These are phyloP conservation scores for Tolypocladium tropicale DNA, from an alignment of 2,329 filamentous ascomycete species.

Conservation along the genomic window DNA sequence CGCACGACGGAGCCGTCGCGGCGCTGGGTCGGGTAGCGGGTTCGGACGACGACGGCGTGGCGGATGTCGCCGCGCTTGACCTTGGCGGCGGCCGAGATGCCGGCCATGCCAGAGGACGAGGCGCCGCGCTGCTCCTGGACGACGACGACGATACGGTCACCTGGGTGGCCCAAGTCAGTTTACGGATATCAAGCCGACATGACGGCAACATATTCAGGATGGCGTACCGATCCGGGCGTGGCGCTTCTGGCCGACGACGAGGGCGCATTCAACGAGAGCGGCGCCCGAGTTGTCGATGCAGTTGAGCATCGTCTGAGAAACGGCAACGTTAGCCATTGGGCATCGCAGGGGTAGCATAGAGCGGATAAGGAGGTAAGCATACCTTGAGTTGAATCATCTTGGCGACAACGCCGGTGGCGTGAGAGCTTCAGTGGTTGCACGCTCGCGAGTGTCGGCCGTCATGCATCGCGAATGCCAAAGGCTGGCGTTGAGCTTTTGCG, in stretches of 20 bases:
- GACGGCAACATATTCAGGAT: background rate
- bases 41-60: slow-evolving; percentile 91
- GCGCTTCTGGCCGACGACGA: slow-evolving; percentile 83
- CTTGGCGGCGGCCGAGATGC: slow-evolving; percentile 69
- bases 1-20: slow-evolving; percentile 81
- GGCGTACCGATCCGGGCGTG: slow-evolving; percentile 75
- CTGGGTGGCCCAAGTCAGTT: slow-evolving; percentile 33
- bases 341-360: background rate
- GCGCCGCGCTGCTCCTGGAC: slow-evolving; percentile 91
- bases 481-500: background rate
- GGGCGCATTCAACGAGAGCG: slow-evolving; percentile 90
- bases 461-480: background rate
- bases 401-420: slow-evolving; percentile 13
- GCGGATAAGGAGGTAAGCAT: background rate
- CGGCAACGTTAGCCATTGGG: slow-evolving; percentile 5
- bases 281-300: slow-evolving; percentile 99
- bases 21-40: slow-evolving; percentile 75
- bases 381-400: slow-evolving; percentile 92
- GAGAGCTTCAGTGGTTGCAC: slow-evolving; percentile 1
- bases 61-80: slow-evolving; percentile 94
- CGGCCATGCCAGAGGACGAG: slow-evolving; percentile 60
- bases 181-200: background rate
- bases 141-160: slow-evolving; percentile 93
- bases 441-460: background rate
- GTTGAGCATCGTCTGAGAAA: slow-evolving; percentile 76